Base-by-base conservation (phyloP, 2,329 filamentous ascomycete species). In the Cordyceps javanica region DNA sequence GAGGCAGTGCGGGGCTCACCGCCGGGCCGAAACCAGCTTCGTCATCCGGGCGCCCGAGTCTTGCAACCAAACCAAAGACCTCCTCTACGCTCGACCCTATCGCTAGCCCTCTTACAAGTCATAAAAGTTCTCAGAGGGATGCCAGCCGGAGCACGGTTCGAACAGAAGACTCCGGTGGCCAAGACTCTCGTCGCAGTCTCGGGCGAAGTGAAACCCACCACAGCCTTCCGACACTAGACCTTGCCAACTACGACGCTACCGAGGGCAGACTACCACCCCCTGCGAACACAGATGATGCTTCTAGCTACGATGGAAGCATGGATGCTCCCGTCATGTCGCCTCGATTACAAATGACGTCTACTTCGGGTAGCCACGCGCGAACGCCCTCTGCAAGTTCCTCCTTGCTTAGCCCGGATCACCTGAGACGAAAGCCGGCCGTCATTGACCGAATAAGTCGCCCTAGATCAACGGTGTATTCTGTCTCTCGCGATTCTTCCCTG, bases 401-500 rank as follows among this genome's bases (percentile, higher is more conserved):
- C 4, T 60, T 74, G 55, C 59, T 73, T 9, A 69, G 69, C 2
- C 70, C 72, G 1, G 69, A 72, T 28, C 75, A 77, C 8, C 63
- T 71, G 38, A 66, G 73, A 61, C 69, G 77, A 67, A 70, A 75
- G 60, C 73, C 83, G 1, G 74, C 77, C 2, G 76, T 83, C 5
- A 82, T 83, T 57, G 77, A 82, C 63, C 78, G 78, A n/a, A 81
- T 83, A 48, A 79, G 73, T 60, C 73, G 73, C 9, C 74, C 78
- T 9, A 73, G 73, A 30, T 73, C 73, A 25, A 72, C 76, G 2
- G 73, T 68, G 7, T 70, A 69, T 28, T 70, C 70, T 8, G 75
- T 72, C 14, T 86, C 84, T 13, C 75, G 82, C 59, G 81, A 82
- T 7, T 85, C 83, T 1, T 86, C 83, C 1, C 70, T 81, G 54